Conservation (phyloP, 306 rosid species). For the Corylus americana region DNA sequence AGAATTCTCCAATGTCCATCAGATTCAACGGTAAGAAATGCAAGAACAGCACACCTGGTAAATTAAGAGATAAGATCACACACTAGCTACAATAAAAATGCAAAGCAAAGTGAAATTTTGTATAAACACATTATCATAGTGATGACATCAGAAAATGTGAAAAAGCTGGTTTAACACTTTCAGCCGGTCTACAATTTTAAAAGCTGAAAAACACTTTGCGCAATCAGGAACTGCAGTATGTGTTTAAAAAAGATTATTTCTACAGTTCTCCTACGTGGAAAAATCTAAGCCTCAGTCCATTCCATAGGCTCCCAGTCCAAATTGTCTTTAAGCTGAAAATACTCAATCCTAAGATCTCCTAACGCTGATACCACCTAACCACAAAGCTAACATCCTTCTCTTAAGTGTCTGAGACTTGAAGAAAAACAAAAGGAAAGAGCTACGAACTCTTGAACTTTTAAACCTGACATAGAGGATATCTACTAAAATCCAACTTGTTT, state of each 20-base stretch:
- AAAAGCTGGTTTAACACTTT: no score
- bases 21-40: constrained; percentile 41
- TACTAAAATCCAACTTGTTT: background rate
- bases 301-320: background rate
- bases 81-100: no score
- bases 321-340: background rate
- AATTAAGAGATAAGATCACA: constrained; percentile 17
- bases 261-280: background rate
- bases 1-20: constrained; percentile 59
- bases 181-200: no score
- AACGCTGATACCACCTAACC: background rate
- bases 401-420: background rate
- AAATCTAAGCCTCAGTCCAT: background rate
- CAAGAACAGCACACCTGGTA: constrained; percentile 57
- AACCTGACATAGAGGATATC: background rate
- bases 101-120: background rate
- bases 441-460: background rate
- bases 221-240: background rate
- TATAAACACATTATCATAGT: background rate
- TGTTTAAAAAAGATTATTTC: background rate
- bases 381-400: background rate
- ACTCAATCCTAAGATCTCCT: background rate
- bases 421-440: background rate
- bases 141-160: background rate
- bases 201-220: background rate